Base-by-base conservation (phyloP, 164 flowering plant species). In the Malania oleifera region DNA sequence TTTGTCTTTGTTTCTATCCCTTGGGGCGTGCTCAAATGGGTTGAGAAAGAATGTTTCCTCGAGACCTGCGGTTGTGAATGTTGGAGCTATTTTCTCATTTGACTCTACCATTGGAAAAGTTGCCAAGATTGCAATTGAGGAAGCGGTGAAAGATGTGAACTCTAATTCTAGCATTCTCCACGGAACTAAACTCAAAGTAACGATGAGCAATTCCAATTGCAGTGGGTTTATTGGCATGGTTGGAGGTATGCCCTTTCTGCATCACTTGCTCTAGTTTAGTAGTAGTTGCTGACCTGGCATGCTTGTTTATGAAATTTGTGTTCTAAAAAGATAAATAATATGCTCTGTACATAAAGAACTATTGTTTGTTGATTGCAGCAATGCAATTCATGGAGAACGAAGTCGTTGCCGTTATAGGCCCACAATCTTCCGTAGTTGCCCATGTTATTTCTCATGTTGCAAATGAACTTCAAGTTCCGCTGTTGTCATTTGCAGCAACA, bases 101-200 rank as follows among this genome's bases (percentile, higher is more conserved):
- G 67, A 87, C 26, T 91, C 99, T 24, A 77, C 87, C 14, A 85
- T 91, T 37, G 99, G 98, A 20, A 80, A 71, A 75, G 93, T 81
- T 22, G 96, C 97, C 18, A 82, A 84, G 74, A 69, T 85, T 64
- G 98, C 97, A 7, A 87, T 95, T 54, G 73, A 78, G 50, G 79
- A 81, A 56, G 99, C 97, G 35, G 77, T 89, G 31, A 71, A 85
- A 45, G 99, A 95, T 80, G 85, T 95, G 15, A 95, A 95, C 60
- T 57, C 85, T 28, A 61, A 89, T 65, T 70, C 83, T 12, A 73
- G 66, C 65, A 64, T 91, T 65, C 96, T 95, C 25, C 67, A 29
- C 19, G 95, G 89, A 34, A 76, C 87, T 1, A 72, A 77, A 57
- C 80, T 95, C 29, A 61, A 6, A 41, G 19, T 95, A 20, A 54